Base-by-base conservation (phyloP, 2,329 filamentous ascomycete genomes). In the Didymosphaeria variabile region DNA sequence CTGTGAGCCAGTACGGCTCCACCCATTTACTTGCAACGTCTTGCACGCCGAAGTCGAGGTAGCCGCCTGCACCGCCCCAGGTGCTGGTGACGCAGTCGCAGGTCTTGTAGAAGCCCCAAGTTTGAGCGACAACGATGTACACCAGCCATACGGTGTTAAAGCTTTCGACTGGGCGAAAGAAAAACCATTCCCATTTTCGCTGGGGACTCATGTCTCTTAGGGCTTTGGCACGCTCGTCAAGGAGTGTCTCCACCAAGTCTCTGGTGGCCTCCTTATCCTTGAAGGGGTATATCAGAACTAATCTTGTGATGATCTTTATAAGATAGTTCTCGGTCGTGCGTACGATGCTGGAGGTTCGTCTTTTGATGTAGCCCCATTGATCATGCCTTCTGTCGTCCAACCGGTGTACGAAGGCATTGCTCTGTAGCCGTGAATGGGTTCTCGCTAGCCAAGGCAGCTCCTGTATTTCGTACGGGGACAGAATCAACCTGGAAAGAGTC, bases 81-180 rank as follows among this genome's bases (percentile, higher is more conserved):
- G 59, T 70, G 21, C 76, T 78, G 2, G 78, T 75, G 49, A 79
- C 73, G 65, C 82, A 83, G 17, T 74, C 60, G 66, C 81, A 83
- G 2, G 73, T 81, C 57, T 79, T 77, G 62, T 79, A 80, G 23
- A 68, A 68, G 9, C 81, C 81, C 15, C 79, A 76, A 0, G 80
- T 81, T 57, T 83, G 80, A 3, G 79, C 78, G 23, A 78, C 58
- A n/a, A 77, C 68, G 32, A 77, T 75, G 56, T 77, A 77, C 34
- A 51, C 62, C 2, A 82, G 69, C 75, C 79, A 81, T 8, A 66
- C 59, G 1, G 76, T 70, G 44, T 81, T 82, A 57, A 75, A 55
- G 0, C 69, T 49, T 57, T 83, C 79, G 0, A 78, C 10, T 0
- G 77, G 73, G 2, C 69, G 65, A 36, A 73, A 58, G 66, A 69